Conservation (phyloP, 164 flowering plant species). For the Vitis rupestris region DNA sequence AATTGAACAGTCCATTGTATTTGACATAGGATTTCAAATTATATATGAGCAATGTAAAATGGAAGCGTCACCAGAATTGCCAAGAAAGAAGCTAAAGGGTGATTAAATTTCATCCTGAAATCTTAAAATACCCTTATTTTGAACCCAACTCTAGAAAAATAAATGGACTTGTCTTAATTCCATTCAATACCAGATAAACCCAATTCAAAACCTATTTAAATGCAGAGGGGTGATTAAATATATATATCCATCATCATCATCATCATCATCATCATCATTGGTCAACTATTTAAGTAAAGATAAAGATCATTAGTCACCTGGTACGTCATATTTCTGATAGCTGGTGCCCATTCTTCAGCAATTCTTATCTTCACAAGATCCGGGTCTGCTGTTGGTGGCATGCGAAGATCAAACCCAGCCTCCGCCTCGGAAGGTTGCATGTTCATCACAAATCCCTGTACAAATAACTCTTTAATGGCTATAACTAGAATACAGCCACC, state of each 20-base stretch:
- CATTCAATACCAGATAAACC: too few species aligned
- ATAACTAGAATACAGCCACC: neutral
- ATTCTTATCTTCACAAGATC: constrained; percentile 63
- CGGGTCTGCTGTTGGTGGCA: constrained; percentile 83
- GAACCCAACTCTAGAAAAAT: too few species aligned
- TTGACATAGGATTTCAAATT: too few species aligned
- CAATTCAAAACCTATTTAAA: too few species aligned
- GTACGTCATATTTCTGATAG: constrained; percentile 73
- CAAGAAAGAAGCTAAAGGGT: too few species aligned
- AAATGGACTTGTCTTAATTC: too few species aligned
- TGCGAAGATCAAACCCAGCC: constrained; percentile 81
- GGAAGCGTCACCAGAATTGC: too few species aligned
- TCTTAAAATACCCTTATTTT: too few species aligned
- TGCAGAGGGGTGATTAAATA: too few species aligned
- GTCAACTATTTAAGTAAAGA: neutral
- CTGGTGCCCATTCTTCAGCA: constrained; percentile 91
- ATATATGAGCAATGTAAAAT: too few species aligned
- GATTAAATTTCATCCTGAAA: too few species aligned
- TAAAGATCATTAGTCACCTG: constrained; percentile 34
- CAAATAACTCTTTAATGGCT: neutral
- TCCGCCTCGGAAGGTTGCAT: constrained; percentile 98
- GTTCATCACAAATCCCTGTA: constrained; percentile 92
- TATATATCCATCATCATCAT: neutral
- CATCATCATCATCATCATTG: neutral
- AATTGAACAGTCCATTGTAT: too few species aligned